Conservation (phyloP, 176 grass and related monocot species). For the Zea mays region DNA sequence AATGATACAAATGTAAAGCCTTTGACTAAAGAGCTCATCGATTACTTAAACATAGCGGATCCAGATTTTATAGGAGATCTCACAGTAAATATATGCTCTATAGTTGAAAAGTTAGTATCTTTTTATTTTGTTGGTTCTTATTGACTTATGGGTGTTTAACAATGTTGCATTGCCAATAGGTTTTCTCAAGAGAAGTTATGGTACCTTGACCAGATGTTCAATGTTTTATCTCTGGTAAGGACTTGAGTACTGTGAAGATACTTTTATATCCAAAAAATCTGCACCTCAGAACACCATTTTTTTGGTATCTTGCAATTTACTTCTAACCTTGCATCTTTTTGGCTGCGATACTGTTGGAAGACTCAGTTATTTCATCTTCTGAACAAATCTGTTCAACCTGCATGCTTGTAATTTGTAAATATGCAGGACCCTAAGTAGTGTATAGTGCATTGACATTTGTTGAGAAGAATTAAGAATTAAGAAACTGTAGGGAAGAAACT, state of each 20-base stretch:
- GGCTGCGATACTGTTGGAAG: conserved; percentile 1
- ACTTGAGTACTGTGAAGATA: conserved; percentile 25
- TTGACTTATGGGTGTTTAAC: conserved; percentile 29
- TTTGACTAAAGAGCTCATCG: conserved; percentile 87
- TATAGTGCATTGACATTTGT: not conserved
- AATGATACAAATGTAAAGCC: conserved; percentile 89
- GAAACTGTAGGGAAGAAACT: not conserved
- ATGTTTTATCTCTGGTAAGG: conserved; percentile 94
- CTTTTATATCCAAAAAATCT: conserved; percentile 29
- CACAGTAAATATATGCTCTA: conserved; percentile 82
- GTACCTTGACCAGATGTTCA: conserved; percentile 98
- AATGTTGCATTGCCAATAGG: conserved; percentile 49
- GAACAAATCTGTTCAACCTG: conserved; percentile 3
- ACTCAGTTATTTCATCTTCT: conserved; percentile 22
- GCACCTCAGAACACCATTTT: conserved; percentile 12
- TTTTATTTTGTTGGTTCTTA: conserved; percentile 8
- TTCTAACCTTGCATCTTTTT: not conserved
- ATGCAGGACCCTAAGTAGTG: not conserved
- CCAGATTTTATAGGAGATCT: conserved; percentile 97
- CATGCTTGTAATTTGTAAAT: not conserved
- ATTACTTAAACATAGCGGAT: conserved; percentile 82
- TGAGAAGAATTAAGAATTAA: not conserved
- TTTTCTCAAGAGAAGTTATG: conserved; percentile 98
- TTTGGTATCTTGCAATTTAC: conserved; percentile 6
- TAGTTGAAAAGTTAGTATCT: conserved; percentile 78